Conservation (phyloP, 352 stramenopile species). For the Globisporangium takayamanum region DNA sequence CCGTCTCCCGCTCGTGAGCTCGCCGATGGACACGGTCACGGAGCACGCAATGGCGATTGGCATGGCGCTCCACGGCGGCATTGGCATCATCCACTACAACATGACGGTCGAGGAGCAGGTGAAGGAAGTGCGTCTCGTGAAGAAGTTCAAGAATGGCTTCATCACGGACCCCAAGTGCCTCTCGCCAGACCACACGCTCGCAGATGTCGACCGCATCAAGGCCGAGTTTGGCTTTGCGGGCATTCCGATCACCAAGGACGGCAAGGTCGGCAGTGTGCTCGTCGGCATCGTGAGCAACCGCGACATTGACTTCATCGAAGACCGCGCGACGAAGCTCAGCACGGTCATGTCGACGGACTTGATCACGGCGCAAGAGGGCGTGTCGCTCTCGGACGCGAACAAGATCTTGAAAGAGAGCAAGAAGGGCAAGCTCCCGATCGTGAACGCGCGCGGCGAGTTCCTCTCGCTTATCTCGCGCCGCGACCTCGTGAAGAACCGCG, state of each 20-base stretch:
- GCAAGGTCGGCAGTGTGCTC: conserved; percentile 96
- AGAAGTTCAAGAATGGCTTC: conserved; percentile 99
- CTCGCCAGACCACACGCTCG: conserved; percentile 93
- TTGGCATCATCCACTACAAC: conserved; percentile 99
- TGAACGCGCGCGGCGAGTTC: conserved; percentile 97
- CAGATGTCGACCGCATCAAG: conserved; percentile 95
- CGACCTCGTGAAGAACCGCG: conserved; percentile 97
- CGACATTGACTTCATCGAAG: conserved; percentile 98
- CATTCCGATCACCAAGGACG: conserved; percentile 98
- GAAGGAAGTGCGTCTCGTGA: conserved; percentile 91
- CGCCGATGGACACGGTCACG: conserved; percentile 99
- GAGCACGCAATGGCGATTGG: conserved; percentile 99
- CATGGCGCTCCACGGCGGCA: conserved; percentile 98
- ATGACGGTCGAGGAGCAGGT: conserved; percentile 97
- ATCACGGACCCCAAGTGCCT: conserved; percentile 98
- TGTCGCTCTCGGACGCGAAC: conserved; percentile 96
- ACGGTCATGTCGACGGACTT: conserved; percentile 89
- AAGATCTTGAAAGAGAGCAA: conserved; percentile 97
- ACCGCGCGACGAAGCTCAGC: conserved; percentile 81
- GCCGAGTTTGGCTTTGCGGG: conserved; percentile 95
- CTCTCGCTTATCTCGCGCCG: conserved; percentile 97
- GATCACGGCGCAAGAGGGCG: conserved; percentile 92
- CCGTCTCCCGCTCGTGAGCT: conserved; percentile 94
- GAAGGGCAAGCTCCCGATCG: conserved; percentile 99
- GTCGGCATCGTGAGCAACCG: conserved; percentile 98